A percentile compares a stretch with the other conserved stretches of the same genome.
These are phyloP conservation scores for Colletotrichum higginsianum DNA, from an alignment of 2,329 filamentous ascomycete genomes.

Conservation along the genomic window DNA sequence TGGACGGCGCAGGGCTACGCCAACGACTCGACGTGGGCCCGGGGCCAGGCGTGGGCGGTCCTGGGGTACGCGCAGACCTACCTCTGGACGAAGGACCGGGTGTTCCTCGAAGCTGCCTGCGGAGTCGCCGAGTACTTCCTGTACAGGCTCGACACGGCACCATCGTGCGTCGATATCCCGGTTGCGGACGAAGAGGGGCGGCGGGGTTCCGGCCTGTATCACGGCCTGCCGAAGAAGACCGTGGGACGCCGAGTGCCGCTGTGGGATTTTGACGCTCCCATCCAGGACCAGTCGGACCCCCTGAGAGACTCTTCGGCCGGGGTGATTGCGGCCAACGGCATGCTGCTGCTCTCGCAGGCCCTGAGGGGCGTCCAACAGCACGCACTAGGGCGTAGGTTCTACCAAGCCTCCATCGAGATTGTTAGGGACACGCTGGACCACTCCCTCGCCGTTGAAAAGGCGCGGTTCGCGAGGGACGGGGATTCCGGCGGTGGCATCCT, in stretches of 20 bases:
- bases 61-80: conserved; percentile 66
- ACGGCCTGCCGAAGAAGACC: background rate
- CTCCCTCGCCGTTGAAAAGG: conserved; percentile 46
- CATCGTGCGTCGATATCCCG: conserved; percentile 49
- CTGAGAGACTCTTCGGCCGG: conserved; percentile 57
- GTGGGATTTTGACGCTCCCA: conserved; percentile 66
- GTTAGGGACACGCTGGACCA: conserved; percentile 50
- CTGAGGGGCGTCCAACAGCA: conserved; percentile 44
- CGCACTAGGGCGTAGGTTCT: conserved; percentile 45
- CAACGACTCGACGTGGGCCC: conserved; percentile 64
- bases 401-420: conserved; percentile 49
- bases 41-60: conserved; percentile 68
- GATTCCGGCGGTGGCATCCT: conserved; percentile 9
- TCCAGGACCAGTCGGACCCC: conserved; percentile 47
- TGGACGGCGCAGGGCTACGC: conserved; percentile 65
- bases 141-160: conserved; percentile 53
- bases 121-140: conserved; percentile 66
- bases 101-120: conserved; percentile 61
- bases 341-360: conserved; percentile 56
- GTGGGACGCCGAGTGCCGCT: conserved; percentile 49
- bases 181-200: conserved; percentile 37
- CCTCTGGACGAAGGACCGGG: conserved; percentile 60
- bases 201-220: too few relatives aligned
- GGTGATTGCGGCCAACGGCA: conserved; percentile 58
- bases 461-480: conserved; percentile 21